A percentile compares a stretch with the other conserved stretches of the same genome.
Conservation (phyloP, 495 filamentous ascomycete genomes). For the Penicillium canescens region DNA sequence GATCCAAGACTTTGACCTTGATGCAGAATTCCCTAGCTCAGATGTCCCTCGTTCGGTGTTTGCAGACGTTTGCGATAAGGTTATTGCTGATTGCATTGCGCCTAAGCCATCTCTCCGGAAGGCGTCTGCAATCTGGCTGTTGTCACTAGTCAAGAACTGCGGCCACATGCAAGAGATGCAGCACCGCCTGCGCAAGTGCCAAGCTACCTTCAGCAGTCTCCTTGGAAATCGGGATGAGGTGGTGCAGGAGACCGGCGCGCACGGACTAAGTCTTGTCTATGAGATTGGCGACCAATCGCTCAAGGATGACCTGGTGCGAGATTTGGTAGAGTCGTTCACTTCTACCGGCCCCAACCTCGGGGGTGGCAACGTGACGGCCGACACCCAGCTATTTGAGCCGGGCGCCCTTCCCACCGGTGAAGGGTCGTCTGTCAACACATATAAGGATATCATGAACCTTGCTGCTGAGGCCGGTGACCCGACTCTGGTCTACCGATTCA, state of each 20-base stretch:
- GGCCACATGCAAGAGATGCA: conserved; percentile 73
- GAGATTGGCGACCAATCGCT: conserved; percentile 81
- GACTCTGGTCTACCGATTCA: conserved; percentile 93
- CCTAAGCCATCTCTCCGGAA: conserved; percentile 86
- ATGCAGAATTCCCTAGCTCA: conserved; percentile 42
- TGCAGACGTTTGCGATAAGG: conserved; percentile 59
- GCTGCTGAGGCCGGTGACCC: conserved; percentile 93
- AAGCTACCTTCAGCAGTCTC: conserved; percentile 84
- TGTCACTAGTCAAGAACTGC: conserved; percentile 90
- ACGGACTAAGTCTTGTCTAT: conserved; percentile 87
- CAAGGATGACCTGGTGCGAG: conserved; percentile 78
- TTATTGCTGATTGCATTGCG: conserved; percentile 70
- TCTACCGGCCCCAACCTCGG: conserved; percentile 66
- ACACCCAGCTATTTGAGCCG: conserved; percentile 93
- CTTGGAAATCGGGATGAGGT: conserved; percentile 86
- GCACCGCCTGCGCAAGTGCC: conserved; percentile 70
- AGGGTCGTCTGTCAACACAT: conserved; percentile 84
- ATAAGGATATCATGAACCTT: conserved; percentile 92
- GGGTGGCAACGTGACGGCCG: conserved; percentile 73
- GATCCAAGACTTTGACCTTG: conserved; percentile 61
- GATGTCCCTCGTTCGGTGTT: conserved; percentile 50
- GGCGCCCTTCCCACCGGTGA: conserved; percentile 90
- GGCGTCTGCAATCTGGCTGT: conserved; percentile 88
- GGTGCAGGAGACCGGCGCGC: conserved; percentile 91
- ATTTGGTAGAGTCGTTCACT: conserved; percentile 86